phyloP scores from a whole-genome alignment of 768 basidiomycete species.

The Termitomyces sp. region DNA sequence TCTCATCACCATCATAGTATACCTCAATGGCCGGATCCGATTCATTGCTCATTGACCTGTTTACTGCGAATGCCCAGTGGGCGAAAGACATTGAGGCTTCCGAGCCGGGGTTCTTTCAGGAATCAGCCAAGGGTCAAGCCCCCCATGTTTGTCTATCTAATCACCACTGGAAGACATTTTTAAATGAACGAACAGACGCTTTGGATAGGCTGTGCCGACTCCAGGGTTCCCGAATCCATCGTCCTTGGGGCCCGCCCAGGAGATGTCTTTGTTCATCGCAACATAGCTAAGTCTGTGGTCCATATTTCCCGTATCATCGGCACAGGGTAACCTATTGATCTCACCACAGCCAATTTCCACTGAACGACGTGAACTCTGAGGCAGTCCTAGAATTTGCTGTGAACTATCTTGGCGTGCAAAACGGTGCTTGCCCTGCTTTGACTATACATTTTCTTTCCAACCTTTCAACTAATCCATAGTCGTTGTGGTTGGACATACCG shows the following conservation, averaged over 20 bases:
- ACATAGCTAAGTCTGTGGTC: conserved; percentile 65
- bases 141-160: conserved; percentile 47
- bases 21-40: conserved; percentile 11
- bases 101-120: conserved; percentile 60
- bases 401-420: conserved; percentile 61
- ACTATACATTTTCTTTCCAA: conserved; percentile 22
- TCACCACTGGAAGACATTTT: conserved; percentile 2
- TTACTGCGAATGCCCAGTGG: conserved; percentile 62
- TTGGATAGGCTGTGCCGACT: conserved; percentile 83
- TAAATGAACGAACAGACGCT: conserved; percentile 44
- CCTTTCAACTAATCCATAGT: conserved; percentile 39
- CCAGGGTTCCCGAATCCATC: conserved; percentile 77
- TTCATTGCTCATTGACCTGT: conserved; percentile 22
- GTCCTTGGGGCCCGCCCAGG: conserved; percentile 67
- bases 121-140: conserved; percentile 55
- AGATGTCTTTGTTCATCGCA: conserved; percentile 78
- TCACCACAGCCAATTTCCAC: conserved; percentile 58
- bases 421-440: conserved; percentile 52
- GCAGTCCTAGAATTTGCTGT: conserved; percentile 76
- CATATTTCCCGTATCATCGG: neutral
- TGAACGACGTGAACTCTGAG: conserved; percentile 62
- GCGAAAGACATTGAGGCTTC: conserved; percentile 46
- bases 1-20: neutral
- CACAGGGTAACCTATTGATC: neutral
- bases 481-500: conserved; percentile 75